Evolutionary conservation across 2,329 filamentous ascomycete species (phyloP), one percentile per base, ranked within the genome.

Genomic region (Fusarium sublunatum): DNA sequence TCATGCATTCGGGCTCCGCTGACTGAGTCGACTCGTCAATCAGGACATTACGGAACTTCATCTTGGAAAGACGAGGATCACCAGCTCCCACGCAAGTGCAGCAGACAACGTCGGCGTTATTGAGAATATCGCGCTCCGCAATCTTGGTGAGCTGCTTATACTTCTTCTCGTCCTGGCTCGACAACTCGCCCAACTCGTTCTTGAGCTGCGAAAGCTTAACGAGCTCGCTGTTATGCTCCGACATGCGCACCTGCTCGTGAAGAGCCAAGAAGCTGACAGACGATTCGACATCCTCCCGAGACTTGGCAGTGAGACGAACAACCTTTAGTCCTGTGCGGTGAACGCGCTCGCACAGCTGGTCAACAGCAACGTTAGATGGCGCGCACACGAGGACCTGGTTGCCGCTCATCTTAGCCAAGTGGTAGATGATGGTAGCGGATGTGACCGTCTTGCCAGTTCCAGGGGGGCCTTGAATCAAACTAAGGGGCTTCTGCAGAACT

Each of bases 1-100:
- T 99, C 92, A 99, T 96, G 77, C 95, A 99, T 77, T 99, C 95
- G 1, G 95, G 95, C 76, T 99, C 95, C 3, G 95, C 95, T 13
- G 95, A 97, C 74, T 99, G 95, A 1, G 95, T 99, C 39, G 94
- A 98, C 78, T 99, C 95, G 73, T 99, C 95, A 67, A 99, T 98
- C 36, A 99, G 83, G 19, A 99, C 95, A 64, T 96, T 99, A 64
- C 95, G 89, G 82, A 99, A 99, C 78, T 97, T 97, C 85, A 97
- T 92, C 81, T 98, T 98, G 45, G 93, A 88, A 49, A 99, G 86
- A 67, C 95, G 91, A 57, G 95, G 95, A 75, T 99, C 95, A 58
- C 95, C 95, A 34, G 95, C 95, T 77, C 95, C 95, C 71, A 99
- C 95, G 69, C 95, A 99, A 61, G 95, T 99, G 78, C 95, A 99